phyloP scores from a whole-genome alignment of 2,329 filamentous ascomycete genomes.

The Penicillium brasilianum region DNA sequence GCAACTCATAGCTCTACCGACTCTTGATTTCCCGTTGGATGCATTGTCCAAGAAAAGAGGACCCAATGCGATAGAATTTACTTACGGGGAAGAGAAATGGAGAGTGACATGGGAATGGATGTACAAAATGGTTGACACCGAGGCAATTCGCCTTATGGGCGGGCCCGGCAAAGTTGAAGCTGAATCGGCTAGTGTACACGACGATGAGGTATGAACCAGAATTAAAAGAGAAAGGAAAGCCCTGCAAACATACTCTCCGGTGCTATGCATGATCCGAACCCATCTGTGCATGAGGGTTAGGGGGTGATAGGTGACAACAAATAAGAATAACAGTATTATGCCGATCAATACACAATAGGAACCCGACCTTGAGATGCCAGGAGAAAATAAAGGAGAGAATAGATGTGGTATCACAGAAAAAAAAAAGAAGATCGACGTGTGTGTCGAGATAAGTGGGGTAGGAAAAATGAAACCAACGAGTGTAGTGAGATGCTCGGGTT shows the following conservation, averaged over 20 bases:
- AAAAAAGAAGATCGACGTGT: conserved; percentile 14
- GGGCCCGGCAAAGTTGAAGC: conserved; percentile 28
- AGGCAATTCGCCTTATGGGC: conserved; percentile 40
- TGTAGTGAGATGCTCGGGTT: not conserved
- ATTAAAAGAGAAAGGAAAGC: conserved; percentile 22
- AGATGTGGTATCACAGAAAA: conserved; percentile 26
- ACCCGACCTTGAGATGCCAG: conserved; percentile 3
- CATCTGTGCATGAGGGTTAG: conserved; percentile 24
- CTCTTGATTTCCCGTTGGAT: conserved; percentile 31
- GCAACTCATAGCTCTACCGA: conserved; percentile 36
- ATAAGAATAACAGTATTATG: conserved; percentile 14
- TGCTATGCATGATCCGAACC: conserved; percentile 31
- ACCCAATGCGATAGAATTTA: conserved; percentile 14
- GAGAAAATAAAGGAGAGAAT: conserved; percentile 16
- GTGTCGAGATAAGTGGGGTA: conserved; percentile 4
- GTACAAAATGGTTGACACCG: conserved; percentile 47
- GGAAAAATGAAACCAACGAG: conserved; percentile 11
- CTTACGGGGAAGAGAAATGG: conserved; percentile 21
- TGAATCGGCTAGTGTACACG: conserved; percentile 35
- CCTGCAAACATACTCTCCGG: conserved; percentile 27
- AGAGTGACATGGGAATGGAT: conserved; percentile 46
- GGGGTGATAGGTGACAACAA: conserved; percentile 18
- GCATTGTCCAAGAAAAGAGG: conserved; percentile 6
- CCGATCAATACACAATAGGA: conserved; percentile 22
- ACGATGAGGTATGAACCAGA: conserved; percentile 19